Evolutionary conservation across 129 eudicot genomes (phyloP).

Genomic region (Pseudognaphalium luteoalbum): DNA sequence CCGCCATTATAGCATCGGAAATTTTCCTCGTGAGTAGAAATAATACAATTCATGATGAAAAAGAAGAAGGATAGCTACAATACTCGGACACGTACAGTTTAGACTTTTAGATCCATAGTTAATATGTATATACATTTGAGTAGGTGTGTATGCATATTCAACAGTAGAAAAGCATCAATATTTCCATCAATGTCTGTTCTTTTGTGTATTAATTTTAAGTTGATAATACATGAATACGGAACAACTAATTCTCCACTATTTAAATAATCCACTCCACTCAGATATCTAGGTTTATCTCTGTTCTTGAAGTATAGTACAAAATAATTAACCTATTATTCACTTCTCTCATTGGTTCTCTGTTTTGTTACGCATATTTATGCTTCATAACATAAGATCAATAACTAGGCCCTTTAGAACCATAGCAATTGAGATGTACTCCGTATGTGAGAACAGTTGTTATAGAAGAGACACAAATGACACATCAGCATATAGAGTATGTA

Average conservation of each 20-base stretch:
- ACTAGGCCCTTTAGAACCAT: too few species aligned
- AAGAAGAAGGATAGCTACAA: neutral
- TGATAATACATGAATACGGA: neutral
- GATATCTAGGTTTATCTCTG: too few species aligned
- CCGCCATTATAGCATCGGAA: slow-evolving; percentile 1
- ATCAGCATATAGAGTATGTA: too few species aligned
- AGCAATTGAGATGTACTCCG: too few species aligned
- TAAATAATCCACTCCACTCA: too few species aligned
- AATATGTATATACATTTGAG: neutral
- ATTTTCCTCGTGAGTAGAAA: neutral
- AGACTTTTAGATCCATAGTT: neutral
- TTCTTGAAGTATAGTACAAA: too few species aligned
- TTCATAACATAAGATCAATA: too few species aligned
- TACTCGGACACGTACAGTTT: neutral
- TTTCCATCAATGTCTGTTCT: neutral
- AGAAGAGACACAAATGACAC: too few species aligned
- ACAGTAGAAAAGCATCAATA: neutral
- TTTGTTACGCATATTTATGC: too few species aligned
- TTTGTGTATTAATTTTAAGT: neutral
- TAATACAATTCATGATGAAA: neutral
- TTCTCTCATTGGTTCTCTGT: too few species aligned
- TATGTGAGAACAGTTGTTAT: too few species aligned
- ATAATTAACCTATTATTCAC: too few species aligned
- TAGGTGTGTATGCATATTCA: neutral
- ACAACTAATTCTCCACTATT: neutral